Conservation (phyloP, 306 rosid genomes). For the Fagus crenata region DNA sequence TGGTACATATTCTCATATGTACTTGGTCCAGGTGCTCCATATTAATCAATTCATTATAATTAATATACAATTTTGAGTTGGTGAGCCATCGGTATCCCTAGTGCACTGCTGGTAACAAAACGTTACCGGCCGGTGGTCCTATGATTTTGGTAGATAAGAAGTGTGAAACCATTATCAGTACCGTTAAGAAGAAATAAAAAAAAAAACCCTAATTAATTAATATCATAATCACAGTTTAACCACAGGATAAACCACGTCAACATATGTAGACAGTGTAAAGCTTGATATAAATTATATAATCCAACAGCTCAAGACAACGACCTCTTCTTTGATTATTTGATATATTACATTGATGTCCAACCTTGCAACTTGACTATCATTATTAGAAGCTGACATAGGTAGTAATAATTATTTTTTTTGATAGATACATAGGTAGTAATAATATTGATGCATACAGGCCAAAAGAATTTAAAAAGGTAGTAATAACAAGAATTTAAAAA, state of each 20-base stretch:
- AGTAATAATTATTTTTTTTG: no score
- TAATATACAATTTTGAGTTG: not conserved
- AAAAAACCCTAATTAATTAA: not conserved
- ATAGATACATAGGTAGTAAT: no score
- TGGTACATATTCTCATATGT: no score
- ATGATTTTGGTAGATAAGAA: conserved; percentile 4
- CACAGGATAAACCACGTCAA: not conserved
- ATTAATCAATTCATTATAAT: no score
- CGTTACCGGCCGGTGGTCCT: not conserved
- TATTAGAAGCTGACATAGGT: conserved; percentile 32
- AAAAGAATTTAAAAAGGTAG: not conserved
- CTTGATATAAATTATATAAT: no score
- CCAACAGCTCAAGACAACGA: conserved; percentile 1
- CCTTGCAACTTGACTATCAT: conserved; percentile 21
- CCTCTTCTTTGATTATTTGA: not conserved
- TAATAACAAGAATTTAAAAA: no score
- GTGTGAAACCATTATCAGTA: not conserved
- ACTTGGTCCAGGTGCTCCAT: no score
- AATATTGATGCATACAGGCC: not conserved
- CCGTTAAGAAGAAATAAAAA: not conserved
- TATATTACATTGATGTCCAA: not conserved
- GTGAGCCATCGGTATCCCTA: conserved; percentile 18
- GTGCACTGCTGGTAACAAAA: not conserved
- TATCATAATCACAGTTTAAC: not conserved
- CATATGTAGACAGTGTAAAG: no score